Conservation (phyloP, 345 rosid species). For the Dimocarpus longan region DNA sequence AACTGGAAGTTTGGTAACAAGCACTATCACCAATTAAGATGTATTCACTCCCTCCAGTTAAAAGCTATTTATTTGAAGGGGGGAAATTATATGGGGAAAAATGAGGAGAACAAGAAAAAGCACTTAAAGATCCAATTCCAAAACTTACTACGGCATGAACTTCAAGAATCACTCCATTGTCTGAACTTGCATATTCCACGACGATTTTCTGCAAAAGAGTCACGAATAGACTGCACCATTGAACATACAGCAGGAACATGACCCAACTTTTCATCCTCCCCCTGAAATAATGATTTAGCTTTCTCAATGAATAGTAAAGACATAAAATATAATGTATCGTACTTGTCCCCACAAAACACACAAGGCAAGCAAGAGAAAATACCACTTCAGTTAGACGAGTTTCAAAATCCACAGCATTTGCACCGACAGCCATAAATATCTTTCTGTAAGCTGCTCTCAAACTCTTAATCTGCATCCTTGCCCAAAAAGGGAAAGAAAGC, state of each 20-base stretch:
- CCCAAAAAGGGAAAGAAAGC: constrained; percentile 19
- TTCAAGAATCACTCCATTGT: constrained; percentile 53
- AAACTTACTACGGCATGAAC: constrained; percentile 23
- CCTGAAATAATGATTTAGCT: constrained; percentile 44
- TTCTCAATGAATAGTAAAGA: not conserved
- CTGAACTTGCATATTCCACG: constrained; percentile 91
- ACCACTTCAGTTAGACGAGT: constrained; percentile 85
- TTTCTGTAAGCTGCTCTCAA: constrained; percentile 75
- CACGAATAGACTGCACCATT: constrained; percentile 78
- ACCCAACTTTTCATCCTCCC: constrained; percentile 49
- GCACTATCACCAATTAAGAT: not conserved
- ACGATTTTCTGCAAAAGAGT: constrained; percentile 67
- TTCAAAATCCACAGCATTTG: constrained; percentile 49
- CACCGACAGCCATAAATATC: constrained; percentile 71
- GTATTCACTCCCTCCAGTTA: not conserved
- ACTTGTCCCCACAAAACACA: not conserved
- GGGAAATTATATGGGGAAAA: not conserved
- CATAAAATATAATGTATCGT: too few relatives aligned
- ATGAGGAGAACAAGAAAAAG: not conserved
- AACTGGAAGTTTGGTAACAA: not conserved
- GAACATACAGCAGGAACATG: constrained; percentile 51
- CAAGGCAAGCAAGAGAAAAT: constrained; percentile 14
- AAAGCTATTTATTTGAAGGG: not conserved
- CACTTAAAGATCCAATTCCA: not conserved
- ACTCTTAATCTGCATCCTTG: constrained; percentile 63